Base-by-base conservation (phyloP, 345 rosid species). In the Pistacia vera region DNA sequence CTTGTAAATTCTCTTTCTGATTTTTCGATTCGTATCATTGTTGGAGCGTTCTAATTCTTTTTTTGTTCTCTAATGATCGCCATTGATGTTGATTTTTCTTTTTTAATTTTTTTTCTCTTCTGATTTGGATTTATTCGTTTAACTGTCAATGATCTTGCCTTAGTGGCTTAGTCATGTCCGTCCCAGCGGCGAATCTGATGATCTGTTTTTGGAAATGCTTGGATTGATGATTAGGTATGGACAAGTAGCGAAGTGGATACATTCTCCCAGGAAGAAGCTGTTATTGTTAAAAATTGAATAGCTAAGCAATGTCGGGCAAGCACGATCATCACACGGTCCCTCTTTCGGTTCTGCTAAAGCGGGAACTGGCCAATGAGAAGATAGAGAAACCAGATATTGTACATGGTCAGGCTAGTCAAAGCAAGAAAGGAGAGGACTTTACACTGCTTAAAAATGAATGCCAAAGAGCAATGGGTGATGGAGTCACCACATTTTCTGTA, bases 391-490 rank as follows among this genome's bases (percentile, higher is more conserved):
- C 97, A 25, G 98, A 91, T 68, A 86, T 97, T 71, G 41, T 83
- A 20, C 86, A 91, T 12, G 99, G 98, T 8, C 91, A 97, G 73
- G 95, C 94, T 28, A 86, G 81, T 62, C 96, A 97, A 78, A 91
- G 97, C 91, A 97, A 94, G 94, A 97, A 97, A 83, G 99, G 98
- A 35, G 99, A 97, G 75, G 99, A 97, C 65, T 92, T 85, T 35
- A 87, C 92, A 0, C 82, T 94, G 12, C 77, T 94, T 60, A 97
- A 96, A 82, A 85, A 95, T 3, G 98, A 89, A 68, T 94, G 98
- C 71, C 91, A 92, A 68, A 74, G 98, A 73, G 84, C 88, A 41
- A 83, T 85, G 78, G 98, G 97, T 56, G 99, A 94, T 83, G 93
- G 95, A 1, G 92, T 90, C 72, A 75, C 94, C 67, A 89, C 93